These are phyloP conservation scores for Erythrophleum ivorense DNA, from an alignment of 331 rosid genomes.

Conservation along the genomic window DNA sequence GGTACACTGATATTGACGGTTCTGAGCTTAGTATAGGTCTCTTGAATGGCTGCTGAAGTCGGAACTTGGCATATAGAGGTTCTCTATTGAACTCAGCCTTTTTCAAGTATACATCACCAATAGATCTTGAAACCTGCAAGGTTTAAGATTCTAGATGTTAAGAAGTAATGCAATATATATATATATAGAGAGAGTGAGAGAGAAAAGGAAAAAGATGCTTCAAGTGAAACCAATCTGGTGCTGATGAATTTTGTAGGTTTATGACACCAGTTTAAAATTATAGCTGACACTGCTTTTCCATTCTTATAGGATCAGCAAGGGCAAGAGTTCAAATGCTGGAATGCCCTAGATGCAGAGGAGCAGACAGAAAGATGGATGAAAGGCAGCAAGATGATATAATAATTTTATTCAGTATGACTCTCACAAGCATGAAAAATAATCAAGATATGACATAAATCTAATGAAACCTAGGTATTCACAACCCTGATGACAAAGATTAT, in stretches of 20 bases:
- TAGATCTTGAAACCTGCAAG: constrained; percentile 73
- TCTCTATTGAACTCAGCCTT: constrained; percentile 77
- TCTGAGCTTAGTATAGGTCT: constrained; percentile 71
- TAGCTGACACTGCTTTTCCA: background rate
- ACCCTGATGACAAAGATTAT: background rate
- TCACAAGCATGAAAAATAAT: background rate
- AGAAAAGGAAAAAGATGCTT: background rate
- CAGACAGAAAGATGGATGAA: background rate
- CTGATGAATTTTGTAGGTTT: background rate
- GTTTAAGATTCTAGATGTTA: constrained; percentile 20
- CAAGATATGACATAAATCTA: background rate
- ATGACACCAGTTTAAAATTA: background rate
- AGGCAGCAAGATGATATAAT: no score
- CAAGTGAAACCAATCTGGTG: constrained; percentile 24
- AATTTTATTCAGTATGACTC: background rate
- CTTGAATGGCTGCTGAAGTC: constrained; percentile 67
- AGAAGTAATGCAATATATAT: background rate
- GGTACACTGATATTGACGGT: constrained; percentile 60
- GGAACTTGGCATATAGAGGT: constrained; percentile 71
- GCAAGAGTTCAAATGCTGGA: background rate
- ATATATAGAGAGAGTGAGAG: background rate
- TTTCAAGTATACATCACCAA: constrained; percentile 73
- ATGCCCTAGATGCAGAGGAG: background rate
- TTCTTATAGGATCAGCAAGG: background rate
- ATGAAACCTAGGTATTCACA: background rate